Evolutionary conservation across 495 filamentous ascomycete species (phyloP).

Genomic region (Neurospora sp.): DNA sequence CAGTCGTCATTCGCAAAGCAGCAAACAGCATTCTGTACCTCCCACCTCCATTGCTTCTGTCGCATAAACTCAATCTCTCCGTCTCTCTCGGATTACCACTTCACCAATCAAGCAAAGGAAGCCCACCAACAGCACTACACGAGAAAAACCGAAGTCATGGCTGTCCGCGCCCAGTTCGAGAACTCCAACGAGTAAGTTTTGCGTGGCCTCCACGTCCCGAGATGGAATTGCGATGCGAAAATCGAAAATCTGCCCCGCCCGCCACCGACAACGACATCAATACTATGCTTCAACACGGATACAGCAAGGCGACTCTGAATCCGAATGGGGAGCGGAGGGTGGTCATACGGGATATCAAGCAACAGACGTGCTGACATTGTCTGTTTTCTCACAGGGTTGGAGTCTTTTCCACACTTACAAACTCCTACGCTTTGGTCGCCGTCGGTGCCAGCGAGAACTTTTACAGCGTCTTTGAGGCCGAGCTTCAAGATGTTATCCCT

Average conservation of each 20-base stretch:
- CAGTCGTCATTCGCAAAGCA: constrained; percentile 8
- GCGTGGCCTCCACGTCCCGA: constrained; percentile 11
- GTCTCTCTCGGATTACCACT: not conserved
- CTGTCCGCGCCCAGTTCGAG: constrained; percentile 86
- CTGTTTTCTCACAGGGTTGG: constrained; percentile 56
- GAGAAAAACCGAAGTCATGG: constrained; percentile 41
- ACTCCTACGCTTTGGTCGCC: constrained; percentile 88
- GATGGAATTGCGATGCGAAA: not conserved
- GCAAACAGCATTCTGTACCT: constrained; percentile 2
- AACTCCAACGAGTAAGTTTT: constrained; percentile 89
- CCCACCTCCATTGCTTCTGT: not conserved
- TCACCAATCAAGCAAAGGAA: constrained; percentile 5
- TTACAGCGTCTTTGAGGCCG: constrained; percentile 93
- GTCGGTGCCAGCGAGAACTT: constrained; percentile 96
- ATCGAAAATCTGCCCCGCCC: not conserved
- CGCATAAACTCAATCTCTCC: constrained; percentile 5
- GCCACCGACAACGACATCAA: not conserved
- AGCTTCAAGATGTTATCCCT: constrained; percentile 93
- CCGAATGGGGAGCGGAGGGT: not conserved
- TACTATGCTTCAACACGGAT: not conserved
- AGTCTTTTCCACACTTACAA: constrained; percentile 92
- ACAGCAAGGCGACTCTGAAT: not conserved
- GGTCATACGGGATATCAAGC: not conserved
- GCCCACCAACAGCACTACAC: not conserved
- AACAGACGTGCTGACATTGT: not conserved